A percentile compares a stretch with the other conserved stretches of the same genome.
phyloP scores from a whole-genome alignment of 2,329 filamentous ascomycete genomes.

The Bretziella fagacearum region DNA sequence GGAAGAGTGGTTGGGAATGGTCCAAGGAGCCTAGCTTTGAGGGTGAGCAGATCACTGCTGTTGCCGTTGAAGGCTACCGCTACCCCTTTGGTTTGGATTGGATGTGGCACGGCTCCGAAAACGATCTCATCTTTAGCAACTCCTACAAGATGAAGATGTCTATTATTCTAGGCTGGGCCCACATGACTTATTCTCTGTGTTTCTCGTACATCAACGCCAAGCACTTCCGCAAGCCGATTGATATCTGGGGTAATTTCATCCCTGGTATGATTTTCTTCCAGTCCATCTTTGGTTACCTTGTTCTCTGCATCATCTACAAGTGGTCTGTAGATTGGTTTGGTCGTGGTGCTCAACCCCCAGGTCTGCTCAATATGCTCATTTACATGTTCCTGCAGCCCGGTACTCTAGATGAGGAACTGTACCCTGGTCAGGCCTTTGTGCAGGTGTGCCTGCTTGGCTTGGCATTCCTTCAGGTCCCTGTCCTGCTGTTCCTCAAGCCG shows the following conservation, averaged over 20 bases:
- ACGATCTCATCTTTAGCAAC: conserved; percentile 90
- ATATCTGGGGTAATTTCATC: conserved; percentile 94
- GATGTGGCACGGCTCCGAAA: conserved; percentile 93
- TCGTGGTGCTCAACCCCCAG: conserved; percentile 53
- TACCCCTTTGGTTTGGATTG: conserved; percentile 94
- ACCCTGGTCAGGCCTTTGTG: conserved; percentile 56
- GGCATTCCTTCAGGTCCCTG: conserved; percentile 71
- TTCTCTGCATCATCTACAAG: conserved; percentile 90
- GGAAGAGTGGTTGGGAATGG: conserved; percentile 80
- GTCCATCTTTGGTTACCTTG: conserved; percentile 91
- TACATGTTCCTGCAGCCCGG: conserved; percentile 97
- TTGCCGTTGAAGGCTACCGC: conserved; percentile 57
- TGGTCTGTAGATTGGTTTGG: conserved; percentile 76
- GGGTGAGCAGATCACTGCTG: conserved; percentile 46
- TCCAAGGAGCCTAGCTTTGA: conserved; percentile 40
- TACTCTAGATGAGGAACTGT: conserved; percentile 54
- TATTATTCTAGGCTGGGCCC: conserved; percentile 89
- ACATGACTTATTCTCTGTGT: conserved; percentile 97
- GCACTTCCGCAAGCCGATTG: conserved; percentile 87
- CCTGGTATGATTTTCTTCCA: conserved; percentile 99
- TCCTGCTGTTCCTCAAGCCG: conserved; percentile 87
- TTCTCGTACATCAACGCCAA: conserved; percentile 84
- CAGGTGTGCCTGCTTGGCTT: conserved; percentile 67
- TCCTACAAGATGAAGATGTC: conserved; percentile 99
- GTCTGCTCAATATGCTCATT: conserved; percentile 94